Evolutionary conservation across 169 alveolate species (phyloP), one percentile per base, ranked within the genome.

Genomic region (Babesia ovata): DNA sequence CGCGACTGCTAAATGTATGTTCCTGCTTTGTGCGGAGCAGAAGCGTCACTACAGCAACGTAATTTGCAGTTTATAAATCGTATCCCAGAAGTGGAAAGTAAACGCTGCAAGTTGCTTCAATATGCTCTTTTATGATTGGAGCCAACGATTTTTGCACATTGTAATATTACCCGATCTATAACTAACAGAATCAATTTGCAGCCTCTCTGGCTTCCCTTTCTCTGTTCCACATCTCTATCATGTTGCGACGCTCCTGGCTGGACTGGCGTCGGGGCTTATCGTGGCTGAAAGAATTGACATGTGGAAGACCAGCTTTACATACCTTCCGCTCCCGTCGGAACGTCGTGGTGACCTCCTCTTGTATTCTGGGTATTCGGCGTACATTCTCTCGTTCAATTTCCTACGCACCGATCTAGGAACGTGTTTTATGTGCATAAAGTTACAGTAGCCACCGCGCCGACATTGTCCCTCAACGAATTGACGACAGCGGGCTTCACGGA

Each of bases 401-500:
- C 96, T 93, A 87, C 94, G 93, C 72, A 96, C 90, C 42, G 95
- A 92, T 46, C 97, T 92, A 36, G 99, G 98, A 2, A 97, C 97
- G 69, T 97, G 99, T 84, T 98, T 98, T 63, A 96, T 92, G 85
- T 98, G 99, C 97, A 98, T 96, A 91, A 97, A 98, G 84, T 98
- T 97, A 77, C 99, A 98, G 87, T 96, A 98, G 29, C 99, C 99
- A 19, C 99, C 98, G 61, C 99, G 93, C 46, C 97, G 94, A 90
- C 99, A 98, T 50, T 93, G 95, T 7, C 99, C 99, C 66, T 98
- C 99, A 42, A 95, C 98, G 83, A 95, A 97, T 84, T 98, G 98
- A 46, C 99, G 93, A 76, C 99, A 97, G 59, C 97, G 92, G 44
- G 99, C 99, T 70, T 98, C 99, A 57, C 97, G 93, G 88, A 98